Percentiles rank a stretch among this genome's conserved stretches.
Conservation (phyloP, 2,329 filamentous ascomycete genomes). For the Fusarium siculi region DNA sequence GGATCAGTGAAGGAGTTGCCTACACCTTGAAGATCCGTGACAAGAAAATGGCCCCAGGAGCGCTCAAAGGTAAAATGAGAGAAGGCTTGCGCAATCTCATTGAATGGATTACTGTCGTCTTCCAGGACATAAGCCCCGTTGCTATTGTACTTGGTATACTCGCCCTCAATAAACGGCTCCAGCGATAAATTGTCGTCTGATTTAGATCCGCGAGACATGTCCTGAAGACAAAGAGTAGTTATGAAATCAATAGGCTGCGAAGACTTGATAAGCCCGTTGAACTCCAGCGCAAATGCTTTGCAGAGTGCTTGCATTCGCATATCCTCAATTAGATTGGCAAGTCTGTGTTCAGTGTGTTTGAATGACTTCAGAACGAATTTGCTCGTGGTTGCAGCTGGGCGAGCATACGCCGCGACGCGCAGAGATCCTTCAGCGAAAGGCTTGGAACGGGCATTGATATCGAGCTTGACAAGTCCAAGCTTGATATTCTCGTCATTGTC, state of each 20-base stretch:
- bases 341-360: slow-evolving; percentile 22
- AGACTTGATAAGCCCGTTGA: slow-evolving; percentile 48
- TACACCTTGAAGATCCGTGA: slow-evolving; percentile 52
- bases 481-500: slow-evolving; percentile 49
- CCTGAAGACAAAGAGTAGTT: slow-evolving; percentile 47
- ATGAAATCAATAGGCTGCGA: slow-evolving; percentile 45
- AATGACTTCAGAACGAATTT: slow-evolving; percentile 52
- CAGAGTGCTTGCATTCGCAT: slow-evolving; percentile 54
- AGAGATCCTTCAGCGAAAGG: slow-evolving; percentile 47
- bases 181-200: slow-evolving; percentile 44
- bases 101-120: slow-evolving; percentile 41
- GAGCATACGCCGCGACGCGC: slow-evolving; percentile 46
- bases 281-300: slow-evolving; percentile 55
- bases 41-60: slow-evolving; percentile 49
- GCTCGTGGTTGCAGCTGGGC: slow-evolving; percentile 36
- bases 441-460: slow-evolving; percentile 43
- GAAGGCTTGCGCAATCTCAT: slow-evolving; percentile 52
- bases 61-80: slow-evolving; percentile 57
- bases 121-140: slow-evolving; percentile 45
- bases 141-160: slow-evolving; percentile 54
- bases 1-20: slow-evolving; percentile 52
- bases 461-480: slow-evolving; percentile 47
- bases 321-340: slow-evolving; percentile 50
- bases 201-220: slow-evolving; percentile 8
- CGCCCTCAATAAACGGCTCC: slow-evolving; percentile 51